These are phyloP conservation scores for Globisporangium nagaii DNA, from an alignment of 352 stramenopile species.

Conservation along the genomic window DNA sequence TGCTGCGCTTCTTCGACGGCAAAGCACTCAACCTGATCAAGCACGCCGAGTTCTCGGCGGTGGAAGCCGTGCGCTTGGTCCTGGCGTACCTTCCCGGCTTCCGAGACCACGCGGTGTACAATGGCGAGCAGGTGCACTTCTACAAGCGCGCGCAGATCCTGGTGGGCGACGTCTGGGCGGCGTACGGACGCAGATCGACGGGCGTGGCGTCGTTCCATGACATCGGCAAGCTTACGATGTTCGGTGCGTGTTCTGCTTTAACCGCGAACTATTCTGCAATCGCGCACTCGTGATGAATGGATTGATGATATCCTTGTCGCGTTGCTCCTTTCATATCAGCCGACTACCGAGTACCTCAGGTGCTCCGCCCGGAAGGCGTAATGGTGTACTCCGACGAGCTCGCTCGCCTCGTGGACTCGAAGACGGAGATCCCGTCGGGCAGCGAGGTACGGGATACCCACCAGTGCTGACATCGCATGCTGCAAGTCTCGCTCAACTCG, in stretches of 20 bases:
- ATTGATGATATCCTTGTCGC: no score
- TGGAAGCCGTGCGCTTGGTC: conserved; percentile 59
- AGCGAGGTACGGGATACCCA: conserved; percentile 48
- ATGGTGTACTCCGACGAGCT: conserved; percentile 55
- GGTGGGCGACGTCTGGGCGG: conserved; percentile 82
- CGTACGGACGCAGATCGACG: conserved; percentile 54
- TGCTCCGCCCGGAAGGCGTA: conserved; percentile 67
- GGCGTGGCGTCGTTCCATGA: conserved; percentile 68
- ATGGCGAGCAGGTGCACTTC: conserved; percentile 78
- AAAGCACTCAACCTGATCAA: conserved; percentile 48
- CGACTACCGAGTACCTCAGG: conserved; percentile 85
- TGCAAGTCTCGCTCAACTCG: no score
- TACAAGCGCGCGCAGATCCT: conserved; percentile 91
- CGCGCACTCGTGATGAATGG: no score
- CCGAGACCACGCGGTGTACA: conserved; percentile 79
- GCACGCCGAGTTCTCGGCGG: conserved; percentile 41
- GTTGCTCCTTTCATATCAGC: conserved; percentile 21
- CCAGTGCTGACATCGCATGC: no score
- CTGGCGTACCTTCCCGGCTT: conserved; percentile 78
- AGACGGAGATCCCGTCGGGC: conserved; percentile 51
- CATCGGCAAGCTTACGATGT: conserved; percentile 86
- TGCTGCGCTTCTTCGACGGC: conserved; percentile 42
- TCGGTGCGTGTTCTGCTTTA: conserved; percentile 33
- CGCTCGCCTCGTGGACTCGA: conserved; percentile 37
- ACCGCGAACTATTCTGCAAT: no score